Evolutionary conservation across 176 grass and related monocot genomes (phyloP).

Genomic region (Zea mays): Zm-B73-REFERENCE-NAM-5.0 NC_050102.1:43680001-43680500

Average conservation of each 20-base stretch:
- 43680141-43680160: not conserved
- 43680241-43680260: not conserved
- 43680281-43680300: not conserved
- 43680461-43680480: not conserved
- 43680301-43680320: not conserved
- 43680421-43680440: not conserved
- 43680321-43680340: not conserved
- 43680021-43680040: slow-evolving; percentile 5
- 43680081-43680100: slow-evolving; percentile 10
- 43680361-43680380: not conserved
- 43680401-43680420: slow-evolving; percentile 1
- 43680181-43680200: not conserved
- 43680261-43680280: not conserved
- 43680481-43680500: not conserved
- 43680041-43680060: slow-evolving; percentile 14
- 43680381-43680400: not conserved
- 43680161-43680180: not conserved
- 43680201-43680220: not conserved
- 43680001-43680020: slow-evolving; percentile 15
- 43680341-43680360: not conserved
- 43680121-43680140: not conserved
- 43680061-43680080: not conserved
- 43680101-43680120: not conserved
- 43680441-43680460: not conserved
- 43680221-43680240: not conserved